Base-by-base conservation (phyloP, 805 yeast genomes). In the Kodamaea leandrae region DNA sequence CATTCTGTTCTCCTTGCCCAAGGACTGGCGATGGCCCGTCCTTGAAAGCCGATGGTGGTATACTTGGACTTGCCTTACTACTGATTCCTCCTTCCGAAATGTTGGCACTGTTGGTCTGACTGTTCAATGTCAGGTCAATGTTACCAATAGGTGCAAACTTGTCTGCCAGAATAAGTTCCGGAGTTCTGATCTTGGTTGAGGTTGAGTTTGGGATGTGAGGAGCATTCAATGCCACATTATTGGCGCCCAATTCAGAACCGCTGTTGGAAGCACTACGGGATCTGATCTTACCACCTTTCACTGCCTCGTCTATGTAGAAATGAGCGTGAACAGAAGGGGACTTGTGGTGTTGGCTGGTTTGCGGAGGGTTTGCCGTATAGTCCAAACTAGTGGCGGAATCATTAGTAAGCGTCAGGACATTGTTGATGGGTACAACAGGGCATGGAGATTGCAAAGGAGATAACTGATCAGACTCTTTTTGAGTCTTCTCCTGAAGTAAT, bases 251-350 rank as follows among this genome's bases (percentile, higher is more conserved):
- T 12, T 40, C 43, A 6, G 61, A 47, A 7, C 58, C 63, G 16
- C 61, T 53, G 28, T 53, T 51, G 9, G 72, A 66, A 6, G 71
- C 69, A 47, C 72, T 67, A 41, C 74, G 55, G 2, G 72, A 65
- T 28, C 72, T 42, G 4, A 52, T 42, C 42, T 66, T 67, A 7
- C 51, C 58, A 5, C 62, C 81, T 53, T 77, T 82, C n/a, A 78
- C 56, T 1, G 83, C 71, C 42, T 84, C 90, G 46, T 81, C 85
- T 7, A 79, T 80, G 49, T 74, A 76, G 56, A 86, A 86, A 61
- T 85, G 95, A 0, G 93, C 89, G 61, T 86, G 95, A 47, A 82
- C 82, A 1, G 86, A 75, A 13, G 84, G 73, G 15, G 74, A 56
- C 57, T 78, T 75, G 50, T 76, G 76, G 53, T 77, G 83, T 2